Evolutionary conservation across 495 filamentous ascomycete species (phyloP), one percentile per base, ranked within the genome.

Genomic region (Neurospora sp.): DNA sequence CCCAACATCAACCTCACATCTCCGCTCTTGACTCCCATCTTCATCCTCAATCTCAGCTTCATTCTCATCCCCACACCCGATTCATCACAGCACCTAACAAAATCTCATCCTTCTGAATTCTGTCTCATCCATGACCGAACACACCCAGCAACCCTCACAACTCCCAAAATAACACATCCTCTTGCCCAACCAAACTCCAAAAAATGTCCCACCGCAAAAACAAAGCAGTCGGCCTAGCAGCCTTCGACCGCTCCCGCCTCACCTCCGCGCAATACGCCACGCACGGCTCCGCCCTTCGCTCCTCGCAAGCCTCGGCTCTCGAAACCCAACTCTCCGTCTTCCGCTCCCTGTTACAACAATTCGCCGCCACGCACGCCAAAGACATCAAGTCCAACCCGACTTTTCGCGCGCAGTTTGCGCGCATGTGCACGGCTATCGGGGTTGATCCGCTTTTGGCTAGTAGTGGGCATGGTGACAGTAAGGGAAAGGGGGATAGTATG

Each of bases 371-470:
- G 61, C 96, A 99, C 83, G 92, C 90, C 73, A 94, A 94, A 78
- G 94, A 94, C 77, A 99, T 99, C 75, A 93, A 94, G 73, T 97
- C 94, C 4, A 94, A 97, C 80, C 96, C 96, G 12, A 90, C 89
- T 1, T 99, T 99, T 82, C 93, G 96, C 39, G 93, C 94, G 18
- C 94, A 98, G 83, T 99, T 99, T 79, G 96, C 96, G 6, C 92
- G 95, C 75, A 98, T 99, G 96, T 99, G 96, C 83, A 90, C 93
- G 76, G 93, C 95, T 71, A 97, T 99, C 76, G 96, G 96, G 12
- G 94, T 99, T 9, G 96, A 99, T 80, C 96, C 96, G 0, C 53
- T 65, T 65, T 85, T 98, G 2, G 93, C 93, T 20, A 92, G 89
- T 76, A 90, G 89, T 46, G 42, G 42, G 77, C 84, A 84, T 75